These are phyloP conservation scores for Ophiocordyceps polyrhachis-furcata DNA, from an alignment of 2,329 filamentous ascomycete species.

Conservation along the genomic window DNA sequence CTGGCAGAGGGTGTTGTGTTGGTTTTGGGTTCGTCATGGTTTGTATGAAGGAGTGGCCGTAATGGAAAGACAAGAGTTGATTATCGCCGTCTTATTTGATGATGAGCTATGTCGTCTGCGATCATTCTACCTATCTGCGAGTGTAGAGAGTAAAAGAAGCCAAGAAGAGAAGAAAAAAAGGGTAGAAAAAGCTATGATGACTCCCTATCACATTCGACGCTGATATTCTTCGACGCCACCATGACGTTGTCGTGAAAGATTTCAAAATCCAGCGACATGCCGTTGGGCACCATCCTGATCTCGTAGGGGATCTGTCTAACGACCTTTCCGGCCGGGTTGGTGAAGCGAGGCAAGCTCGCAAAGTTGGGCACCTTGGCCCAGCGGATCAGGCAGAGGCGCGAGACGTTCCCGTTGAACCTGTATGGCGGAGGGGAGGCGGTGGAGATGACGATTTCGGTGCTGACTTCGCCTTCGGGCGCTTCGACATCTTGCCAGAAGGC, in stretches of 20 bases:
- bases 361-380: slow-evolving; percentile 4
- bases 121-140: too few relatives aligned
- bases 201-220: slow-evolving; percentile 1
- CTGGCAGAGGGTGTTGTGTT: too few relatives aligned
- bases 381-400: slow-evolving; percentile 3
- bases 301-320: slow-evolving; percentile 2
- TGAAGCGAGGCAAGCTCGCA: slow-evolving; percentile 1
- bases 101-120: too few relatives aligned
- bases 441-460: slow-evolving; percentile 3
- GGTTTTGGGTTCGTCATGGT: too few relatives aligned
- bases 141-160: too few relatives aligned
- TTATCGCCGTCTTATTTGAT: too few relatives aligned
- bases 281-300: slow-evolving; percentile 3
- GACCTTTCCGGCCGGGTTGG: not conserved
- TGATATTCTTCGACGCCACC: slow-evolving; percentile 3
- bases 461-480: not conserved
- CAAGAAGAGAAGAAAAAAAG: not conserved
- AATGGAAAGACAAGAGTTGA: too few relatives aligned
- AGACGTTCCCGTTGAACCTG: slow-evolving; percentile 3
- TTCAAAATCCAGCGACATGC: slow-evolving; percentile 4
- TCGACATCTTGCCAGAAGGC: slow-evolving; percentile 4
- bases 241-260: slow-evolving; percentile 1
- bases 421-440: not conserved
- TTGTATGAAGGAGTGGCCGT: too few relatives aligned
- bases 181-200: not conserved